These are phyloP conservation scores for Rasamsonia emersonii DNA, from an alignment of 2,329 filamentous ascomycete genomes.

Conservation along the genomic window DNA sequence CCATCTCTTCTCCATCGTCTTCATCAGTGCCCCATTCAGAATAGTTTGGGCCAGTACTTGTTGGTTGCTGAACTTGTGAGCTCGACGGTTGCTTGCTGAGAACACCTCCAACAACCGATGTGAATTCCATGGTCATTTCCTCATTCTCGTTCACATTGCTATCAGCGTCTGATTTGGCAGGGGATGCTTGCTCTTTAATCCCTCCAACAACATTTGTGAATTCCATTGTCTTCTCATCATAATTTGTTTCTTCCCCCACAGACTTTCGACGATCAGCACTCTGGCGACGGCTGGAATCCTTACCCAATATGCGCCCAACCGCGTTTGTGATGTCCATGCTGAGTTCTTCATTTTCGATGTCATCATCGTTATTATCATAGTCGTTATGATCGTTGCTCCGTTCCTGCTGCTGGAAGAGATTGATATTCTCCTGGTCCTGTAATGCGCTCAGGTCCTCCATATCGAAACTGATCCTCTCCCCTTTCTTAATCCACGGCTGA, in stretches of 20 bases:
- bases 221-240: conserved; percentile 40
- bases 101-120: conserved; percentile 36
- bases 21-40: conserved; percentile 19
- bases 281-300: conserved; percentile 23
- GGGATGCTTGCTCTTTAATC: conserved; percentile 21
- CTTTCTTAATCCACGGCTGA: conserved; percentile 40
- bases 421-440: conserved; percentile 38
- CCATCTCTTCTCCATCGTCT: conserved; percentile 24
- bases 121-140: conserved; percentile 42
- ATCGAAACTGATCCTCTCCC: conserved; percentile 32
- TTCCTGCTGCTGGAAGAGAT: conserved; percentile 20
- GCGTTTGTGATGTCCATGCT: conserved; percentile 91
- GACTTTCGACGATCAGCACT: conserved; percentile 36
- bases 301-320: conserved; percentile 66
- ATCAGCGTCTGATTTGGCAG: conserved; percentile 19
- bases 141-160: conserved; percentile 32
- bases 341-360: conserved; percentile 56
- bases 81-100: conserved; percentile 20
- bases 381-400: conserved; percentile 4
- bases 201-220: conserved; percentile 37
- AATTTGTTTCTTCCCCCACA: conserved; percentile 35
- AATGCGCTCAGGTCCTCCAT: conserved; percentile 34
- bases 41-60: conserved; percentile 14
- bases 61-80: conserved; percentile 8
- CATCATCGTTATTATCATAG: conserved; percentile 26